phyloP scores from a whole-genome alignment of 176 grass and related monocot species.

The Carex myosuroides region DNA sequence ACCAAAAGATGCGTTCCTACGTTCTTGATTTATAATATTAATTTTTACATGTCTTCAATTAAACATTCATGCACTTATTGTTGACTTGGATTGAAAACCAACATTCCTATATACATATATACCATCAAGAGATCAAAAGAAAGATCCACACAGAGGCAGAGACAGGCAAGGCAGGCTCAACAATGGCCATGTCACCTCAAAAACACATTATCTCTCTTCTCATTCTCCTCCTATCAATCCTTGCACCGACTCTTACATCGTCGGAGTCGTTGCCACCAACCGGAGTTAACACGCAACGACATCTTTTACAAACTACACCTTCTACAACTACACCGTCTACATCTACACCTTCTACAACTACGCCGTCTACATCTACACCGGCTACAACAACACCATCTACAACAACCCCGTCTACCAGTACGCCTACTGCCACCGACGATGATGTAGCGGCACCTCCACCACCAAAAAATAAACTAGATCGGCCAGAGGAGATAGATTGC shows the following conservation, averaged over 20 bases:
- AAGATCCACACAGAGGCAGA: not conserved
- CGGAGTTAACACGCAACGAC: not conserved
- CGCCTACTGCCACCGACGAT: not conserved
- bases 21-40: not conserved
- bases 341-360: not conserved
- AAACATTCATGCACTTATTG: not conserved
- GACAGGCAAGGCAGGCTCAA: constrained; percentile 9
- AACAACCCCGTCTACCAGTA: not conserved
- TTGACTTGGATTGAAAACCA: not conserved
- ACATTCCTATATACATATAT: not conserved
- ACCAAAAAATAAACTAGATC: not conserved
- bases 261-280: not conserved
- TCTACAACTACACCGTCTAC: not conserved
- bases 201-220: not conserved
- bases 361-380: not conserved
- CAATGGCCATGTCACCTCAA: constrained; percentile 22
- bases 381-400: not conserved
- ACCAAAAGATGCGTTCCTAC: not conserved
- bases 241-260: not conserved
- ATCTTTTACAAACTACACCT: not conserved
- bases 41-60: not conserved
- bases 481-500: constrained; percentile 34
- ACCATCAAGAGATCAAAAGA: not conserved
- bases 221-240: not conserved
- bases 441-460: not conserved